Percentiles rank a stretch among this genome's conserved stretches.
Evolutionary conservation across 371 early-diverging fungal genomes (phyloP).

Genomic region (Nematocida ausubeli): DNA sequence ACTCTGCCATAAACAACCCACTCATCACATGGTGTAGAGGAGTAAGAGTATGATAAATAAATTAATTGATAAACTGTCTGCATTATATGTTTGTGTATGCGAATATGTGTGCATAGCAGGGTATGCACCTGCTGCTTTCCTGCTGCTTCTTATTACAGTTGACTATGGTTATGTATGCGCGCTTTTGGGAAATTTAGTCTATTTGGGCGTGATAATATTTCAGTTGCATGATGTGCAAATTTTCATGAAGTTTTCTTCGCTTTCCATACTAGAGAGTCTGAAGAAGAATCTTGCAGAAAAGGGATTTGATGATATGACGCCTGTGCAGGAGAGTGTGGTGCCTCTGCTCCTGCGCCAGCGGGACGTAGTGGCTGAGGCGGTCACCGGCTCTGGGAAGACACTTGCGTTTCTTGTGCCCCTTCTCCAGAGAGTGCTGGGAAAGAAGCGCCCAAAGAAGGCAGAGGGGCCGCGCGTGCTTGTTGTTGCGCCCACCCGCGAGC

Average conservation of each 20-base stretch:
- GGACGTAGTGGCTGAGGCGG: constrained; percentile 83
- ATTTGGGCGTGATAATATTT: no score
- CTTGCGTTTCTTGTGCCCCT: constrained; percentile 83
- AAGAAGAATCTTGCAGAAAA: constrained; percentile 24
- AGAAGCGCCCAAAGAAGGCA: neutral
- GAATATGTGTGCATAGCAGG: no score
- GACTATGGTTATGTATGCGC: no score
- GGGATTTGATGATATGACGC: constrained; percentile 55
- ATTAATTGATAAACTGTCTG: no score
- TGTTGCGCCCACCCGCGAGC: constrained; percentile 53
- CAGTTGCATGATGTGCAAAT: constrained; percentile 10
- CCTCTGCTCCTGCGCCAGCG: constrained; percentile 55
- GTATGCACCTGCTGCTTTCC: no score
- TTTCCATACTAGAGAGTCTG: constrained; percentile 28
- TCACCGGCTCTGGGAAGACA: constrained; percentile 96
- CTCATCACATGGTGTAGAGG: no score
- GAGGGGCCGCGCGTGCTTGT: constrained; percentile 26
- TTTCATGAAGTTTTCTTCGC: constrained; percentile 22
- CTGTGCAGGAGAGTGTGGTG: constrained; percentile 59
- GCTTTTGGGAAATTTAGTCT: no score
- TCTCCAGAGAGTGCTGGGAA: constrained; percentile 44
- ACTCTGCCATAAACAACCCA: no score
- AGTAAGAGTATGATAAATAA: no score
- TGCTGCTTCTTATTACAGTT: no score
- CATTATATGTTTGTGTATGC: no score